These are phyloP conservation scores for Rugonectria rugulosa DNA, from an alignment of 2,329 filamentous ascomycete species.

Conservation along the genomic window DNA sequence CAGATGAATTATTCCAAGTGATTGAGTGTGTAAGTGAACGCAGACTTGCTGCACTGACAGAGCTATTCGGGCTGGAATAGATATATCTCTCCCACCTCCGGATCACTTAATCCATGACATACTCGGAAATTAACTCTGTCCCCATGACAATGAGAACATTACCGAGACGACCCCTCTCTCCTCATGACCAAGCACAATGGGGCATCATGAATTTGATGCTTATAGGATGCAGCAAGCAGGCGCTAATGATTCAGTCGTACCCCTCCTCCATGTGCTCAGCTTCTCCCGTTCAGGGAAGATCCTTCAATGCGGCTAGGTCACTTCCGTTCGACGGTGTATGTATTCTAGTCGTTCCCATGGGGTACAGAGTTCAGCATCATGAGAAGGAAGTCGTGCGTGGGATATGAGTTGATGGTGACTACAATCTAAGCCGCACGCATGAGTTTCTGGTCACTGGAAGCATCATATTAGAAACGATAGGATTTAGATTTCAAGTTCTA, in stretches of 20 bases:
- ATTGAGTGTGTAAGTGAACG: neutral
- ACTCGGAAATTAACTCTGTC: neutral
- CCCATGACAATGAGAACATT: neutral
- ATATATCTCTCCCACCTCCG: slow-evolving; percentile 8
- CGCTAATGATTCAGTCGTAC: slow-evolving; percentile 27
- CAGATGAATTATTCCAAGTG: neutral
- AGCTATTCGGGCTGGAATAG: too few relatives aligned
- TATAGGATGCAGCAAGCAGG: slow-evolving; percentile 1
- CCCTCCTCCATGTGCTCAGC: slow-evolving; percentile 8
- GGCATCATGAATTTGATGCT: slow-evolving; percentile 7
- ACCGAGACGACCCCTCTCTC: slow-evolving; percentile 2
- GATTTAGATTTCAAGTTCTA: too few relatives aligned
- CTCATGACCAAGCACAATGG: neutral
- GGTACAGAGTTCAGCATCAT: too few relatives aligned
- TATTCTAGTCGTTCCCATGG: too few relatives aligned
- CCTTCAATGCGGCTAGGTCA: too few relatives aligned
- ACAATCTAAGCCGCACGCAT: too few relatives aligned
- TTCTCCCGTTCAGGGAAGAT: neutral
- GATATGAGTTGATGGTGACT: too few relatives aligned
- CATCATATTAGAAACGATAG: neutral
- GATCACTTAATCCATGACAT: slow-evolving; percentile 11
- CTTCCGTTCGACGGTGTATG: too few relatives aligned
- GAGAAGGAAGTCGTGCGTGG: too few relatives aligned
- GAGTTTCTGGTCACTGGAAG: too few relatives aligned
- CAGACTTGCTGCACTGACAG: neutral